Conservation (phyloP, 164 flowering plant genomes). For the Euptelea pleiosperma region DNA sequence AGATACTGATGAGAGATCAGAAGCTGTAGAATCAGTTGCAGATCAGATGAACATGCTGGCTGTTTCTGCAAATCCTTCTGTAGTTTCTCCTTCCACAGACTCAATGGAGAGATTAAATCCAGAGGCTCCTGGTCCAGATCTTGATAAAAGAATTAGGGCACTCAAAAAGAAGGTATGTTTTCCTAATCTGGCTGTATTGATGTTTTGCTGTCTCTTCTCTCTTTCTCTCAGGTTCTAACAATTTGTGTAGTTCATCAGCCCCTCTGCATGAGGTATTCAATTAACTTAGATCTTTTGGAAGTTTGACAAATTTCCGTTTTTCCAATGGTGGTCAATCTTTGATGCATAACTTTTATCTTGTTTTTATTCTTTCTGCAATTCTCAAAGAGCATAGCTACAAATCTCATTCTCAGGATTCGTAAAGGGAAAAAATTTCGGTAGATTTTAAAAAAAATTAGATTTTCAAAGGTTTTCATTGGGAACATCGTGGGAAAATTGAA, state of each 20-base stretch:
- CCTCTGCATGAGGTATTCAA: too few relatives aligned
- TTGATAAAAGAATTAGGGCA: slow-evolving; percentile 82
- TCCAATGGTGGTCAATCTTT: too few relatives aligned
- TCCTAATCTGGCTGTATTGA: neutral
- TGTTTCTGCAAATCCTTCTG: slow-evolving; percentile 42
- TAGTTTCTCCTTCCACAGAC: slow-evolving; percentile 23
- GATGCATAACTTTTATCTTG: too few relatives aligned
- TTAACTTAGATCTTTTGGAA: neutral
- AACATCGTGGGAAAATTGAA: too few relatives aligned
- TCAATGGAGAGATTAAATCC: slow-evolving; percentile 36
- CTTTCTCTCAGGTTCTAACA: neutral
- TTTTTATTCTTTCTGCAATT: too few relatives aligned
- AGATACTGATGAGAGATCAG: slow-evolving; percentile 27
- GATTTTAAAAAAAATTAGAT: too few relatives aligned
- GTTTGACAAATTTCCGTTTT: too few relatives aligned
- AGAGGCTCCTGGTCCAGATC: slow-evolving; percentile 40
- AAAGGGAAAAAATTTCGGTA: too few relatives aligned
- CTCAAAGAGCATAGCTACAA: too few relatives aligned
- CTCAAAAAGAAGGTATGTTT: slow-evolving; percentile 72
- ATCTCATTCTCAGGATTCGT: too few relatives aligned
- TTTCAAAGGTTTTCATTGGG: too few relatives aligned
- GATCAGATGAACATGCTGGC: slow-evolving; percentile 54
- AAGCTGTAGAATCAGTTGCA: slow-evolving; percentile 43
- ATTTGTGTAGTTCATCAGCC: too few relatives aligned
- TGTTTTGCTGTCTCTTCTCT: neutral